Conservation (phyloP, 1,139 yeast genomes). For the Petasospora fabianii region DNA sequence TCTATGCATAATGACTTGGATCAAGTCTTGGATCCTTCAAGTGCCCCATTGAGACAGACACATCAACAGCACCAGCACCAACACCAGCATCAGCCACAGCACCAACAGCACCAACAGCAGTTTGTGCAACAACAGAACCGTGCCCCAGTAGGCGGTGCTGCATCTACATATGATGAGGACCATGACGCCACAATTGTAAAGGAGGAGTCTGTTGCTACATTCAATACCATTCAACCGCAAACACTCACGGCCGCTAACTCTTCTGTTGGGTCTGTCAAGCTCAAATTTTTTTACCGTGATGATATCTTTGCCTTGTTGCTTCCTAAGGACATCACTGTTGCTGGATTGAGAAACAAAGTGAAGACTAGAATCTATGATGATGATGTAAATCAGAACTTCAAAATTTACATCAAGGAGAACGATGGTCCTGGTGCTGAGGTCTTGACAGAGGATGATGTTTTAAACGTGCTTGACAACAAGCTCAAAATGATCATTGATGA, state of each 20-base stretch:
- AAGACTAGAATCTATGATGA: conserved; percentile 53
- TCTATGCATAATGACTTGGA: conserved; percentile 49
- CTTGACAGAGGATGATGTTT: conserved; percentile 31
- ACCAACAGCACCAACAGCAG: conserved; percentile 37
- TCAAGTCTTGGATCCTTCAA: conserved; percentile 31
- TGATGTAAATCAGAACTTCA: conserved; percentile 25
- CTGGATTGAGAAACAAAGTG: conserved; percentile 60
- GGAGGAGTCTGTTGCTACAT: conserved; percentile 24
- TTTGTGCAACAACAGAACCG: conserved; percentile 27
- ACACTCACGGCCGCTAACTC: conserved; percentile 11
- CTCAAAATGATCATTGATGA: conserved; percentile 31
- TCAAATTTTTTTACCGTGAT: conserved; percentile 82
- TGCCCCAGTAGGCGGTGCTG: conserved; percentile 32
- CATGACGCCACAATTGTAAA: conserved; percentile 28
- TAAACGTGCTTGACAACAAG: conserved; percentile 31
- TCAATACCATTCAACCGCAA: conserved; percentile 14
- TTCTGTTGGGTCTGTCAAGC: conserved; percentile 38
- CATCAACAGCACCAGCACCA: conserved; percentile 32
- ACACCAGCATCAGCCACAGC: conserved; percentile 29
- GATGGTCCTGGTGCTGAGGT: conserved; percentile 31
- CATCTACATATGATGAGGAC: conserved; percentile 11
- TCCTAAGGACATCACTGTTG: conserved; percentile 55
- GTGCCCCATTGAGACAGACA: background rate
- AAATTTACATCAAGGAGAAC: conserved; percentile 28
- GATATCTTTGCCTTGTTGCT: conserved; percentile 87